These are phyloP conservation scores for Trichodelitschia bisporula DNA, from an alignment of 495 filamentous ascomycete species.

Conservation along the genomic window DNA sequence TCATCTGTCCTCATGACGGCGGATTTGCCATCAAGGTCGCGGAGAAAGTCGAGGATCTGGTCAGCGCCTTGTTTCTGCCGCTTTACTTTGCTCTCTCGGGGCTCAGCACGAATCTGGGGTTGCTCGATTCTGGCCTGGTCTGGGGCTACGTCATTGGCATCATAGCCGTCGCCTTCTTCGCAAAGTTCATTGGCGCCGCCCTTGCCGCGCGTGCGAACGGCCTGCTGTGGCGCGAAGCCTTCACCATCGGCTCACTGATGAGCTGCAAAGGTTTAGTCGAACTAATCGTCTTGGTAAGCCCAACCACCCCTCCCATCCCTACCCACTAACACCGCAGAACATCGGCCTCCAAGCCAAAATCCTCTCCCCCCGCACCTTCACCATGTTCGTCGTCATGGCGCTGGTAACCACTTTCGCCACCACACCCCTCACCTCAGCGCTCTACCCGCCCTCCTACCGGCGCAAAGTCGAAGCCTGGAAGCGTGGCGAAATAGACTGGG, in stretches of 20 bases:
- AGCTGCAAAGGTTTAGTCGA: slow-evolving; percentile 94
- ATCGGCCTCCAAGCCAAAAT: slow-evolving; percentile 87
- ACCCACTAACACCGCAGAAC: slow-evolving; percentile 30
- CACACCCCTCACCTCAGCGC: slow-evolving; percentile 48
- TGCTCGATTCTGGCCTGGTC: slow-evolving; percentile 57
- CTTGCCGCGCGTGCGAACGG: slow-evolving; percentile 54
- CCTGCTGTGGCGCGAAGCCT: slow-evolving; percentile 78
- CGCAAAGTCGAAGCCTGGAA: slow-evolving; percentile 79
- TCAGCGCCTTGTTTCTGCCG: slow-evolving; percentile 69
- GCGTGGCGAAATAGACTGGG: slow-evolving; percentile 84
- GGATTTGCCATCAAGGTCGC: slow-evolving; percentile 88
- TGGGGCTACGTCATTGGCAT: slow-evolving; percentile 89
- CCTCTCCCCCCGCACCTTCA: slow-evolving; percentile 68
- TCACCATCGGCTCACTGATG: slow-evolving; percentile 84
- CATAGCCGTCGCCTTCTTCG: slow-evolving; percentile 57
- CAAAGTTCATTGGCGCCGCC: slow-evolving; percentile 70
- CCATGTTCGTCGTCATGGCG: slow-evolving; percentile 97
- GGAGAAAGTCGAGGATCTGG: slow-evolving; percentile 88
- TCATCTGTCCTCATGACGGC: slow-evolving; percentile 85
- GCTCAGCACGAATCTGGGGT: slow-evolving; percentile 65
- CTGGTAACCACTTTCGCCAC: slow-evolving; percentile 80
- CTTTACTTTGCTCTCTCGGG: slow-evolving; percentile 93
- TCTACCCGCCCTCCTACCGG: slow-evolving; percentile 83
- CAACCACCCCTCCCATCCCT: background rate
- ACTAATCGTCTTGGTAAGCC: slow-evolving; percentile 70